Evolutionary conservation across 176 grass and related monocot genomes (phyloP), one percentile per base, ranked within the genome.

Genomic region (Leersia perrieri): DNA sequence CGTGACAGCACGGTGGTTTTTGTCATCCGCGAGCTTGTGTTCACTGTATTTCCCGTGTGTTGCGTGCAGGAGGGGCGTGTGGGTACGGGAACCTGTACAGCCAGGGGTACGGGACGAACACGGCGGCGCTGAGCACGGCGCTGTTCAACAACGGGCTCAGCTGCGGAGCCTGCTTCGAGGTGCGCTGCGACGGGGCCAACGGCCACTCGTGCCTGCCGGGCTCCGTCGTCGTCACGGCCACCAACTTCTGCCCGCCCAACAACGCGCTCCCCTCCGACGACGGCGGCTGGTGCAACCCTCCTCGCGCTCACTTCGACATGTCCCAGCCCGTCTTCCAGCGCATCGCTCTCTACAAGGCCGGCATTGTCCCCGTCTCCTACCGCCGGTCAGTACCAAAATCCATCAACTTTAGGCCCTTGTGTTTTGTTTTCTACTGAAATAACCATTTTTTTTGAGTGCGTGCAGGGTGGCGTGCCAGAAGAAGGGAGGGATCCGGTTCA

Each of bases 221-320:
- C 58, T 90, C 94, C 3, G 87, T 92, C 66, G 80, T 97, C 1
- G 94, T 97, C 20, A 97, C 94, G 0, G 94, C 92, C 40, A 97
- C 94, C 87, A 97, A 97, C 75, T 94, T 97, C 76, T 97, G 94
- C 73, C 94, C 94, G 9, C 94, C 92, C 12, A 97, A 97, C 92
- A 74, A 88, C 75, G 94, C 76, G 0, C 87, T 94, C 23, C 47
- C 89, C 0, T 92, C 88, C 45, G 88, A 97, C 78, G 77, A 89
- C 64, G 94, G 94, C 55, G 94, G 94, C 47, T 97, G 94, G 89
- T 97, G 94, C 85, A 94, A 97, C 87, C 92, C 92, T 4, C 94
- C 94, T 0, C 89, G 84, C 31, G 85, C 87, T 0, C 94, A 97
- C 82, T 97, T 97, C 63, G 94, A 97, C 83, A 91, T 97, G 80